These are phyloP conservation scores for Boletales sp. DNA, from an alignment of 768 basidiomycete species.

Conservation along the genomic window DNA sequence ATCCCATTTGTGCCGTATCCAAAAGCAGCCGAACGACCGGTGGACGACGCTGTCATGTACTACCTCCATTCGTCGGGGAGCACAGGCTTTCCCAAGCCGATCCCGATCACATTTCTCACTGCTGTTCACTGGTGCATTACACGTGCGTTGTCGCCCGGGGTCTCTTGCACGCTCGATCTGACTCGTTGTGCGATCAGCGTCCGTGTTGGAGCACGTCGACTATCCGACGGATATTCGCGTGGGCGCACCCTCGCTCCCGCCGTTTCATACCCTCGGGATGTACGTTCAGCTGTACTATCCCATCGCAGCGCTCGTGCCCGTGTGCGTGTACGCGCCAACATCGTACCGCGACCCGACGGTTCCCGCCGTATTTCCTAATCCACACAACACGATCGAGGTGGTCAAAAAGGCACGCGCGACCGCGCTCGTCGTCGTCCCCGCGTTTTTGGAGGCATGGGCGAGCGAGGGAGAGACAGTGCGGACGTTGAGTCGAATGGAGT, in stretches of 20 bases:
- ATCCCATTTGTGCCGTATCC: conserved; percentile 6
- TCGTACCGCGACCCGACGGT: conserved; percentile 8
- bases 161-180: not conserved
- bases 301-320: conserved; percentile 7
- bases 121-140: conserved; percentile 31
- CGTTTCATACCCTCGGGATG: conserved; percentile 12
- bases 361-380: conserved; percentile 19
- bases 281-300: not conserved
- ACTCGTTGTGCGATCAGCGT: not conserved
- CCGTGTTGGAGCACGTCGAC: not conserved
- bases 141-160: conserved; percentile 22
- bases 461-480: too few species aligned
- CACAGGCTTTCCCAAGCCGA: conserved; percentile 43
- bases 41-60: conserved; percentile 22
- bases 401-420: conserved; percentile 10
- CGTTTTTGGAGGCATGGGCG: conserved; percentile 23
- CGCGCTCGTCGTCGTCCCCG: conserved; percentile 16
- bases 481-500: too few species aligned
- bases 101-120: conserved; percentile 32
- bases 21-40: not conserved
- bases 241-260: conserved; percentile 14
- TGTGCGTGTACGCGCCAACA: conserved; percentile 20
- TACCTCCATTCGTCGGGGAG: conserved; percentile 49
- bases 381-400: conserved; percentile 21
- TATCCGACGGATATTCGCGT: not conserved